Evolutionary conservation across 805 yeast species (phyloP).

Genomic region (Lipomyces yamanashiensis): DNA sequence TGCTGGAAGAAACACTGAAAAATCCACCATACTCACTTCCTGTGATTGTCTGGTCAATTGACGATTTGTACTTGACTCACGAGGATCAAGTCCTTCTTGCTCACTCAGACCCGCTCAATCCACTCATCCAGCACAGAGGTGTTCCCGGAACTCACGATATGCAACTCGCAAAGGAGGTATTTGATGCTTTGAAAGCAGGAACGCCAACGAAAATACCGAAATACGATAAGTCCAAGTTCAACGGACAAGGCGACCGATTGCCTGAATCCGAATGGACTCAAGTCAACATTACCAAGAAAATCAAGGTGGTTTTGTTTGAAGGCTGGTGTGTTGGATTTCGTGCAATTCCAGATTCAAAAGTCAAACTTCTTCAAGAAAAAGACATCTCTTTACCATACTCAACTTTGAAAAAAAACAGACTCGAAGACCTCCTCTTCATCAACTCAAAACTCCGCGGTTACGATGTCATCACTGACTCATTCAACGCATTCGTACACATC

Average conservation of each 20-base stretch:
- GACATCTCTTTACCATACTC: neutral
- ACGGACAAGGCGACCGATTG: conserved; percentile 81
- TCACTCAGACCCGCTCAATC: conserved; percentile 51
- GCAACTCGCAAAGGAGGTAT: conserved; percentile 45
- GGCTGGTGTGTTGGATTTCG: conserved; percentile 93
- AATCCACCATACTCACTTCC: conserved; percentile 30
- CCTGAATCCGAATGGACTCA: conserved; percentile 49
- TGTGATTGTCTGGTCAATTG: conserved; percentile 64
- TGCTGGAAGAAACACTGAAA: conserved; percentile 16
- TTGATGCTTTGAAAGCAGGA: conserved; percentile 42
- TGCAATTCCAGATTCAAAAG: conserved; percentile 47
- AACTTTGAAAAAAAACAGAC: conserved; percentile 42
- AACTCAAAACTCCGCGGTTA: conserved; percentile 61
- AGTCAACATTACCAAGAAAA: conserved; percentile 44
- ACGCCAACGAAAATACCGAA: conserved; percentile 55
- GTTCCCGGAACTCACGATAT: conserved; percentile 94
- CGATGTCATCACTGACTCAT: conserved; percentile 57
- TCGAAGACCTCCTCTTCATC: conserved; percentile 47
- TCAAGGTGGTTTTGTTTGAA: conserved; percentile 77
- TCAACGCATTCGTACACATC: conserved; percentile 65
- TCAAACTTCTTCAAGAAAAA: conserved; percentile 39
- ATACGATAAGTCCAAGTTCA: conserved; percentile 74
- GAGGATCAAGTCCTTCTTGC: conserved; percentile 60
- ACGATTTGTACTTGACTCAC: conserved; percentile 80
- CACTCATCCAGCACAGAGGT: conserved; percentile 76